These are phyloP conservation scores for Polytrichum commune DNA, from an alignment of 225 moss, liverwort and hornwort species.

Conservation along the genomic window DNA sequence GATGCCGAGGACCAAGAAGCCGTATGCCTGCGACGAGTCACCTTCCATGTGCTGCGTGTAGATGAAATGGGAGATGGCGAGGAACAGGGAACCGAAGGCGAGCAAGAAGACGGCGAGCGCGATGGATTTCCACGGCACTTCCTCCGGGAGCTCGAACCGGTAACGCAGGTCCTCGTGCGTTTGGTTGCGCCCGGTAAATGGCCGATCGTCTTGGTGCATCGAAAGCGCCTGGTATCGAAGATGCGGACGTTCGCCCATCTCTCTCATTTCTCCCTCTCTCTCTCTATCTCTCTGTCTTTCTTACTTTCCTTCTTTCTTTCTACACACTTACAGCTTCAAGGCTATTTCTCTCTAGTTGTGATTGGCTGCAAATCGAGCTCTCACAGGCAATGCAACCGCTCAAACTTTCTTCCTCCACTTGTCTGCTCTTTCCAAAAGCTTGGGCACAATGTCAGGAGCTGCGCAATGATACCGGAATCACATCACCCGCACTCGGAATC, in stretches of 20 bases:
- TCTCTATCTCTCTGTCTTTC: neutral
- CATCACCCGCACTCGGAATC: no score
- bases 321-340: neutral
- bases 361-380: neutral
- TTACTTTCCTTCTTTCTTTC: neutral
- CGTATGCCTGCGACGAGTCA: constrained; percentile 75
- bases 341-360: neutral
- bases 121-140: constrained; percentile 87
- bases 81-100: constrained; percentile 67
- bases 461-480: no score
- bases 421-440: neutral
- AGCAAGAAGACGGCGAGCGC: constrained; percentile 68
- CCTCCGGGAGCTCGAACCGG: constrained; percentile 62
- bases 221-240: constrained; percentile 65
- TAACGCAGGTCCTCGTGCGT: constrained; percentile 66
- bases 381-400: neutral
- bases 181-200: constrained; percentile 20
- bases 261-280: neutral
- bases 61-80: constrained; percentile 73
- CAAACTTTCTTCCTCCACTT: neutral
- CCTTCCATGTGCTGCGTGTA: constrained; percentile 87
- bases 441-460: neutral
- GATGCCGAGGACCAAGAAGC: constrained; percentile 73
- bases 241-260: constrained; percentile 54
- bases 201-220: constrained; percentile 41